These are phyloP conservation scores for Acacia acuminata DNA, from an alignment of 306 rosid genomes.

Conservation along the genomic window DNA sequence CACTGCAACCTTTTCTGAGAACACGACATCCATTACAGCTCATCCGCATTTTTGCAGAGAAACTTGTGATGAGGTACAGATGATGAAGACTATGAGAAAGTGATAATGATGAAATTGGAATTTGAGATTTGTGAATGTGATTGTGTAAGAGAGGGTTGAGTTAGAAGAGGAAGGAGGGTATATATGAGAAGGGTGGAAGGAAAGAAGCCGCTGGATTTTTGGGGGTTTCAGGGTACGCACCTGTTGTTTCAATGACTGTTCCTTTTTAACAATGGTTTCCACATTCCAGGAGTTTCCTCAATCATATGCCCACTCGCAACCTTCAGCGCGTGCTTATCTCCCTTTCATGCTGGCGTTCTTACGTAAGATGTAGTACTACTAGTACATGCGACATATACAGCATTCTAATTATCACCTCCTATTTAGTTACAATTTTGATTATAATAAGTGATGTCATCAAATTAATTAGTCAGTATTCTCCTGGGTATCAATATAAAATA, in stretches of 20 bases:
- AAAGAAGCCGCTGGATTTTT: constrained; percentile 56
- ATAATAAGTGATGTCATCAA: no score
- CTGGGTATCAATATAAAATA: no score
- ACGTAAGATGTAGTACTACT: no score
- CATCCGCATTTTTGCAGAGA: constrained; percentile 72
- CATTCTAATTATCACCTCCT: no score
- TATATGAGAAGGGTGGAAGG: constrained; percentile 27
- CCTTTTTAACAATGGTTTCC: constrained; percentile 47
- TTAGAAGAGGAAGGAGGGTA: not conserved
- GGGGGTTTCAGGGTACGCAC: constrained; percentile 47
- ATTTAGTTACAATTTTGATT: no score
- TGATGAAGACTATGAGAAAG: no score
- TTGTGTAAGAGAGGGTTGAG: not conserved
- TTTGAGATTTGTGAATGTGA: not conserved
- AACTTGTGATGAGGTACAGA: not conserved
- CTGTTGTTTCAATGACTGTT: constrained; percentile 32
- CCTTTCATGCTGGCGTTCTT: not conserved
- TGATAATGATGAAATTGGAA: no score
- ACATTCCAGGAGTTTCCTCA: constrained; percentile 45
- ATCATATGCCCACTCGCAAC: not conserved
- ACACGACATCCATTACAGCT: constrained; percentile 95
- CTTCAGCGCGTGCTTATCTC: constrained; percentile 17
- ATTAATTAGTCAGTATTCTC: no score
- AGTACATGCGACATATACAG: no score
- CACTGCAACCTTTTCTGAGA: constrained; percentile 86